phyloP scores from a whole-genome alignment of 139 green algal genomes.

The Chlamydomonas sp. region DNA sequence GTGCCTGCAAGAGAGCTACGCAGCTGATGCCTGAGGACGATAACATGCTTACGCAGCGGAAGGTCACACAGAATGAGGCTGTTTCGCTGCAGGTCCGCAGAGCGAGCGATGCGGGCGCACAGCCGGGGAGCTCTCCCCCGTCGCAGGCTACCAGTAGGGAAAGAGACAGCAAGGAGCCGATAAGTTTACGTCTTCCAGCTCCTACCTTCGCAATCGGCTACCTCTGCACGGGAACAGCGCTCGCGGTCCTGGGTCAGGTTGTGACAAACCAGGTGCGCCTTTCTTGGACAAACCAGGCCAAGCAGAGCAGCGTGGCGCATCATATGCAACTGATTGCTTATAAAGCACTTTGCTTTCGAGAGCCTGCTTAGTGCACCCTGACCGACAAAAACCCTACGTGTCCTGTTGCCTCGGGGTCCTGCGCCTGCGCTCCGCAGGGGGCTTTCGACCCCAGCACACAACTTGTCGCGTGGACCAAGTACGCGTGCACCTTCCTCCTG shows the following conservation, averaged over 20 bases:
- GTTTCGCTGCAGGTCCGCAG: no score
- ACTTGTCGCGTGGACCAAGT: slow-evolving; percentile 41
- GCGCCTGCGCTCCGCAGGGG: neutral
- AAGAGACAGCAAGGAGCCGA: no score
- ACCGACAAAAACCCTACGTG: neutral
- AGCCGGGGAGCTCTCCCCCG: no score
- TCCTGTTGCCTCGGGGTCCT: no score
- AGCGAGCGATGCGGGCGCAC: no score
- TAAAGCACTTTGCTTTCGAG: neutral
- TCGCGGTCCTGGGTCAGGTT: slow-evolving; percentile 18
- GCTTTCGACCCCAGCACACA: slow-evolving; percentile 21
- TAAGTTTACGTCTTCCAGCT: neutral
- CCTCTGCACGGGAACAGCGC: neutral
- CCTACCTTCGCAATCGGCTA: slow-evolving; percentile 1
- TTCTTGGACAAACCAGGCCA: neutral
- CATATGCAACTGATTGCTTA: neutral
- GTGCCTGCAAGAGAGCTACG: no score
- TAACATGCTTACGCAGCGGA: no score
- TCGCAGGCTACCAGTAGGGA: no score
- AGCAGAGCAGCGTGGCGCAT: no score
- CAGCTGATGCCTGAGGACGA: no score
- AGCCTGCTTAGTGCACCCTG: no score
- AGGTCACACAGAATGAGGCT: no score
- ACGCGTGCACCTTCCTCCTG: slow-evolving; percentile 21
- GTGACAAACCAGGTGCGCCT: slow-evolving; percentile 10